phyloP scores from a whole-genome alignment of 1,284 basidiomycete genomes.

The Somion occarium region DNA sequence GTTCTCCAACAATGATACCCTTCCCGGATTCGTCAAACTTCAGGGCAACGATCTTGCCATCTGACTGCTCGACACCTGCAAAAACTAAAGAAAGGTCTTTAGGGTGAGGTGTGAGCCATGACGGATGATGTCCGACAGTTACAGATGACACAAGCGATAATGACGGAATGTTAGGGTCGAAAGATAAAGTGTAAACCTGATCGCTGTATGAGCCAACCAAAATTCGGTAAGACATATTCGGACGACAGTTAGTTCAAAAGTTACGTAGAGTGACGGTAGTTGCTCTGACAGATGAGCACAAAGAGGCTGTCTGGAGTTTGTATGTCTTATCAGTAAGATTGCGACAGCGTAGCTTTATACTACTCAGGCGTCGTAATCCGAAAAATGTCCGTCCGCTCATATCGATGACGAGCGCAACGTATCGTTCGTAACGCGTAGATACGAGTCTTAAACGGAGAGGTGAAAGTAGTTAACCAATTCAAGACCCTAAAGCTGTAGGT shows the following conservation, averaged over 20 bases:
- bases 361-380: conserved; percentile 13
- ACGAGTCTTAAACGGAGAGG: not conserved
- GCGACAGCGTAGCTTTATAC: conserved; percentile 17
- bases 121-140: conserved; percentile 58
- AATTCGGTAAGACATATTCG: conserved; percentile 40
- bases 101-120: conserved; percentile 63
- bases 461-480: not conserved
- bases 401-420: conserved; percentile 15
- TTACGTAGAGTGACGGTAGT: conserved; percentile 1
- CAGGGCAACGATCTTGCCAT: conserved; percentile 54
- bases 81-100: conserved; percentile 48
- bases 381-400: conserved; percentile 22
- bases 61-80: conserved; percentile 49
- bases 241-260: conserved; percentile 2
- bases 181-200: conserved; percentile 46
- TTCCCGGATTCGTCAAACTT: conserved; percentile 42
- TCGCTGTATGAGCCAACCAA: conserved; percentile 63
- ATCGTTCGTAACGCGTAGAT: not conserved
- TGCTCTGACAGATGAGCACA: conserved; percentile 1
- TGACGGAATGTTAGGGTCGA: conserved; percentile 32
- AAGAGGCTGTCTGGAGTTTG: not conserved
- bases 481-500: conserved; percentile 3
- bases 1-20: conserved; percentile 39
- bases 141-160: conserved; percentile 41
- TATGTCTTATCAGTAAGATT: conserved; percentile 4